Percentiles rank a stretch among this genome's conserved stretches.
Evolutionary conservation across 495 filamentous ascomycete species (phyloP).

Genomic region (Penicillium coffeae): DNA sequence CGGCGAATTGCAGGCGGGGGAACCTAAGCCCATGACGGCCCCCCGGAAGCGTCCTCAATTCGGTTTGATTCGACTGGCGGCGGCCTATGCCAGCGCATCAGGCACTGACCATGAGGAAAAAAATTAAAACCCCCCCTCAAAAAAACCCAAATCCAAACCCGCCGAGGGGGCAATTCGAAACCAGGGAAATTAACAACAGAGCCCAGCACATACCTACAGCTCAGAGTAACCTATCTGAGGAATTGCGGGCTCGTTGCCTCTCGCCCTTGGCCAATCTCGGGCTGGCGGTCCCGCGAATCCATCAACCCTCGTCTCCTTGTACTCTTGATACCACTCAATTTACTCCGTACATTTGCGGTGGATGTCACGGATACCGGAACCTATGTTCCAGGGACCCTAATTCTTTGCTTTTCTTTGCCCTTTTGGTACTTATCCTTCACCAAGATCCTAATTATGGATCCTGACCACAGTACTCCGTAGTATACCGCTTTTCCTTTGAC

Average conservation of each 20-base stretch:
- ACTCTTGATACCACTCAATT: slow-evolving; percentile 7
- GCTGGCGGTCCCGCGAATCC: neutral
- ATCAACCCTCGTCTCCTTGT: slow-evolving; percentile 1
- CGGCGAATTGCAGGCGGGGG: slow-evolving; percentile 23
- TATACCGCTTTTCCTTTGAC: neutral
- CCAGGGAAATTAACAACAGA: neutral
- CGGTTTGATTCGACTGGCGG: slow-evolving; percentile 66
- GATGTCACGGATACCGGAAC: slow-evolving; percentile 13
- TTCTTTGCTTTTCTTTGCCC: neutral
- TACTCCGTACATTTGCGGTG: neutral
- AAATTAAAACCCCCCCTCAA: neutral
- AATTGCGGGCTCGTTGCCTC: slow-evolving; percentile 3
- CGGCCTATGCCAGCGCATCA: slow-evolving; percentile 92
- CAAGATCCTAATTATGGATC: no score
- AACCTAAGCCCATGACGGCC: slow-evolving; percentile 10
- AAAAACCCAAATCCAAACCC: neutral
- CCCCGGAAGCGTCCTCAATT: slow-evolving; percentile 26
- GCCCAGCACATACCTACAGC: neutral
- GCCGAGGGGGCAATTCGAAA: neutral
- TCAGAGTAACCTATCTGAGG: slow-evolving; percentile 1
- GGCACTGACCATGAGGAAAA: slow-evolving; percentile 18
- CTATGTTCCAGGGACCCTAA: slow-evolving; percentile 2
- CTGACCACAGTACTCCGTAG: no score
- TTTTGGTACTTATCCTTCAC: no score
- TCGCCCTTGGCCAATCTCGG: slow-evolving; percentile 1